Base-by-base conservation (phyloP, 1,284 basidiomycete species). In the Sanghuangporus baumii region DNA sequence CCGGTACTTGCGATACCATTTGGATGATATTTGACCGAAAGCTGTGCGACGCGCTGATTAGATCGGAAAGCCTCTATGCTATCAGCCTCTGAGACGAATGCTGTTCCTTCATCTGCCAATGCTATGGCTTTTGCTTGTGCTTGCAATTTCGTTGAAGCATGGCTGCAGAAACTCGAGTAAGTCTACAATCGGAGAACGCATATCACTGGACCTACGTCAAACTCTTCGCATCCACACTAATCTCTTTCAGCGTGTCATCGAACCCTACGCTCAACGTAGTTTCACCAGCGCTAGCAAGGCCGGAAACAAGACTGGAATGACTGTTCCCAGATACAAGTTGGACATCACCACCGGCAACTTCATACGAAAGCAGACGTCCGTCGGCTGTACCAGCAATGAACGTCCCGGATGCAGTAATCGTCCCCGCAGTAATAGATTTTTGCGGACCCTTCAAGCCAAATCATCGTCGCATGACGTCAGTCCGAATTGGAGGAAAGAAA, bases 331-430 rank as follows among this genome's bases (percentile, higher is more conserved):
- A 70, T 0, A 94, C 72, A 20, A 76, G 73, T 8, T 74, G 72
- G 26, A 85, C 84, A 62, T 78, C 77, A 26, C 74, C 72, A 1
- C 78, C 72, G 1, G 76, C 74, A 2, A 83, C 77, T n/a, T 68
- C 69, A 71, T 90, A 92, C 1, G 85, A 81, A 61, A 91, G 80
- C 2, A 91, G 77, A 6, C 90, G 84, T 0, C 96, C 96, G 68
- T 96, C 93, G 20, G 92, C 91, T 0, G 90, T 88, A 12, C 94
- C 94, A 0, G 86, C 82, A 65, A 93, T 78, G 79, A 96, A 93
- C 0, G 92, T 94, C 20, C 70, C 73, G 18, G 76, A 72, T 3
- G 76, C 72, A 0, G 75, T 69, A 1, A 86, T 70, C 0, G 84
- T 74, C 8, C 85, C 80, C 0, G 89, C 81, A 0, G 89, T 95